Evolutionary conservation across 345 rosid genomes (phyloP).

Genomic region (Euphorbia pulcherrima): DNA sequence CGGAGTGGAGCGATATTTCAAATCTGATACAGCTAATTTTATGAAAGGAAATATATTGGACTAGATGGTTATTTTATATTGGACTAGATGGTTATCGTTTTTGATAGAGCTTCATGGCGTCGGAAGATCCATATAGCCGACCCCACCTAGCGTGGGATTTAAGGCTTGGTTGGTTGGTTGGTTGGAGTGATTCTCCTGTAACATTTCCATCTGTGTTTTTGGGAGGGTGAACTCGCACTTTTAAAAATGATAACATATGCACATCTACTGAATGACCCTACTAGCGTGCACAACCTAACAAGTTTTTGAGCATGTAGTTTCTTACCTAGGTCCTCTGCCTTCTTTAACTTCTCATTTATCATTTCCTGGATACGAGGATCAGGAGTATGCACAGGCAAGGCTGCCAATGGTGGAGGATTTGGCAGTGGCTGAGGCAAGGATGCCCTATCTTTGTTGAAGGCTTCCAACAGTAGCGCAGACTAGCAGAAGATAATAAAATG

Average conservation of each 20-base stretch:
- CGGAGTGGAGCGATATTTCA: not conserved
- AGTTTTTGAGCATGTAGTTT: not conserved
- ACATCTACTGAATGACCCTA: not conserved
- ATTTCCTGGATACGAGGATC: conserved; percentile 95
- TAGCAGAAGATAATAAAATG: conserved; percentile 24
- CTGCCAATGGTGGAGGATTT: conserved; percentile 64
- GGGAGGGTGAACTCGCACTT: not conserved
- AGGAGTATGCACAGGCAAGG: conserved; percentile 60
- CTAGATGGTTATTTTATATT: not conserved
- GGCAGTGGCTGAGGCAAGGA: conserved; percentile 86
- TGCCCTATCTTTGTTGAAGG: conserved; percentile 97
- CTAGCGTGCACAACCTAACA: not conserved
- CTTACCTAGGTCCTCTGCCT: conserved; percentile 98
- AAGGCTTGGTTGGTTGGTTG: too few relatives aligned
- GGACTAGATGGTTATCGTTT: too few relatives aligned
- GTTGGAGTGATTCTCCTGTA: not conserved
- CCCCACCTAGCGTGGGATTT: too few relatives aligned
- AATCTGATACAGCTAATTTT: not conserved
- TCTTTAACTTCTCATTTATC: conserved; percentile 96
- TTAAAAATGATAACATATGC: not conserved
- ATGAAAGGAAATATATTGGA: not conserved
- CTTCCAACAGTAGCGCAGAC: conserved; percentile 93
- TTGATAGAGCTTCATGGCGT: too few relatives aligned
- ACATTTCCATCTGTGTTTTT: not conserved
- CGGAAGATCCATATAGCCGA: too few relatives aligned